Base-by-base conservation (phyloP, 805 yeast genomes). In the Cyberlindnera amylophila region DNA sequence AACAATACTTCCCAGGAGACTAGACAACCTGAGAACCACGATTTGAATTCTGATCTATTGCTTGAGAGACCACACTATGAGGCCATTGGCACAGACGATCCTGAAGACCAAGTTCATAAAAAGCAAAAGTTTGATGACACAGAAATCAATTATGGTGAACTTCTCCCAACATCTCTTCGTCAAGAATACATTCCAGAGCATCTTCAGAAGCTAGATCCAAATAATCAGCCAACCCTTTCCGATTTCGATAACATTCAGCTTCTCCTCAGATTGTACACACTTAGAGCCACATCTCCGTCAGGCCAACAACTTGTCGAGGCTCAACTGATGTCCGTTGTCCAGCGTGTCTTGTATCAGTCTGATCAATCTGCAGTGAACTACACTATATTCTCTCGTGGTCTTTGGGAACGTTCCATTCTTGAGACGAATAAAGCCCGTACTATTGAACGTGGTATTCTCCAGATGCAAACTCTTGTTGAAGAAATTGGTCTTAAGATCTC, bases 401-500 rank as follows among this genome's bases (percentile, higher is more conserved):
- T 93, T 34, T 93, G 97, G 96, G 86, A 83, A 56, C 77, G 98
- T 60, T 87, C 96, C 7, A 54, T 86, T 16, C 67, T 90, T 29
- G 99, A 93, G 61, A 77, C 96, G 0, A 72, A 74, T 38, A 81
- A 80, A 51, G 79, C 95, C 1, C 81, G 85, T 58, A 91, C 97
- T 1, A 82, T 91, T 18, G 98, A 93, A 65, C 75, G 99, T 60
- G 98, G 98, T 38, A 81, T 90, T 4, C 69, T 93, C 39, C 99
- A 93, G 64, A 81, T 93, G 82, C 91, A 90, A 41, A 82, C 95
- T 3, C 68, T 93, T 33, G 93, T 90, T 21, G 96, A 89, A 57
- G 96, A 90, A 60, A 69, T 88, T 19, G 95, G 91, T 2, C 72
- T 81, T 43, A 75, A 80, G 43, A 77, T 83, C 39, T 69, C 72